Base-by-base conservation (phyloP, 768 basidiomycete species). In the Psilocybe cyanescens region DNA sequence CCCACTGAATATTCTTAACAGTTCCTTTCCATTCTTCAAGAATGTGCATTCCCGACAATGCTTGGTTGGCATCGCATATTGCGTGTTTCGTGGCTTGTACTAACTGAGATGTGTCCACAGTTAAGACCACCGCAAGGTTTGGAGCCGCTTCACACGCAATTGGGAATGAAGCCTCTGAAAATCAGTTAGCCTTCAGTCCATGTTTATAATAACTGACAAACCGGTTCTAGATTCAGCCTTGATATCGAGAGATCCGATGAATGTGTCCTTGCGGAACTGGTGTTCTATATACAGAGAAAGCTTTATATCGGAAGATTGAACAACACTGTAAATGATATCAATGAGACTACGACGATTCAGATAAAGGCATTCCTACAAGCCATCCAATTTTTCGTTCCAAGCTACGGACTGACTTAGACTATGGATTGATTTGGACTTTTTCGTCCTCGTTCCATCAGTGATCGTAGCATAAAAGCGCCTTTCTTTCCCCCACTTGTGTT, bases 401-500 rank as follows among this genome's bases (percentile, higher is more conserved):
- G 33, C 30, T 0, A 39, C 50, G n/a, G 9, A 6, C 19, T 52
- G 50, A 9, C 39, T 19, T 17, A 14, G 16, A 39, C 49, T 44
- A 16, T 17, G 49, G 29, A 46, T 16, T 8, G 50, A 6, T 16
- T 19, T 52, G 11, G 49, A 41, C 30, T 52, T 52, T 16, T 28
- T 52, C 14, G 49, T 59, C 11, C 14, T 39, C 14, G 37, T 8
- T 5, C 41, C 41, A 44, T 44, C 49, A 16, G 58, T 52, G 4
- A 59, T n/a, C 14, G 50, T 28, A 24, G 39, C 47, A 45, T 51
- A 59, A 35, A 52, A 59, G 0, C n/a, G 39, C 39, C 58, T 59
- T n/a, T 14, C 14, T 30, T 19, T 59, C 17, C 50, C 39, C 8
- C 14, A 29, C 4, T 7, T 29, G 2, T 35, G 14, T 30, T 46